Base-by-base conservation (phyloP, 1,284 basidiomycete genomes). In the Cerrena zonata region DNA sequence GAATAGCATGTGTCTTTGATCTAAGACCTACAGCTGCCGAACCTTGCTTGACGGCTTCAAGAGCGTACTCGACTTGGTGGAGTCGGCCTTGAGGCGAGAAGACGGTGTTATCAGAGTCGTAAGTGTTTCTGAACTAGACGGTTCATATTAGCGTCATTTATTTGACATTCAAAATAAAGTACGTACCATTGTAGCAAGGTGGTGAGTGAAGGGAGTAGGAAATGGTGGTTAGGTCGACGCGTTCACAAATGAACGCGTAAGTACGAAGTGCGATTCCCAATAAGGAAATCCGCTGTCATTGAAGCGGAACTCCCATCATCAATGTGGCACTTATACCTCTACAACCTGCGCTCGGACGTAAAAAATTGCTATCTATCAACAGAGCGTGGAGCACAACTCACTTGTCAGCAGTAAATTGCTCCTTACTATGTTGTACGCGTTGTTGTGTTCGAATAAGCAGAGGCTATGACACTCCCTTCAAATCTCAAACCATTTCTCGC, bases 21-120 rank as follows among this genome's bases (percentile, higher is more conserved):
- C 94, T 83, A 61, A 99, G 70, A 39, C 96, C 96, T 45, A 99
- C 94, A 26, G 94, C 95, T 21, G 96, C 96, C 54, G 94, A 97
- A 56, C 96, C 96, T 69, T 99, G 96, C 80, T 99, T 99, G 60
- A 99, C 95, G 56, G 96, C 96, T 72, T 99, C 96, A 52, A 97
- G 84, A 3, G 96, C 94, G 80, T 99, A 99, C 73, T 99, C 96
- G 64, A 99, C 96, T 71, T 99, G 94, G 68, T 91, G 88, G 52
- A 92, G 75, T 58, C 91, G 82, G 47, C 91, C 91, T 72, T 93
- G 91, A 1, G 91, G 91, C 2, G 89, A 92, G 76, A 97, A 97
- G 59, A 94, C 91, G 45, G 93, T 95, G 73, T 95, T 96, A 72
- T 95, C 91, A 36, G 91, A 94, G 70, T 95, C 91, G 72, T 95